Conservation (phyloP, 305 asterid species). For the Fraxinus baroniana region DNA sequence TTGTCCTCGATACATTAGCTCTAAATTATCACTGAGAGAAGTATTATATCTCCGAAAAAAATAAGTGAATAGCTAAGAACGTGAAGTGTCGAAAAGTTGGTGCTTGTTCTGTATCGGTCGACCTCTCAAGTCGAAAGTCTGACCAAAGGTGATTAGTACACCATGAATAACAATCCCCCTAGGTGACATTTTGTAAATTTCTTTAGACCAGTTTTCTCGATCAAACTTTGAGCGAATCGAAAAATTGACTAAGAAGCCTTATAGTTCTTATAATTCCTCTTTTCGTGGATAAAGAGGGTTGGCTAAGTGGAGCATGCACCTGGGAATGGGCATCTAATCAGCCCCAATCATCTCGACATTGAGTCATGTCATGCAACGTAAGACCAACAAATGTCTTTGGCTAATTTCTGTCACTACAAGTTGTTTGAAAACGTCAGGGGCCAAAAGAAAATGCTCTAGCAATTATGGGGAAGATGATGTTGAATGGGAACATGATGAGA, state of each 20-base stretch:
- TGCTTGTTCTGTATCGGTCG: background rate
- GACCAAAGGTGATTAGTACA: background rate
- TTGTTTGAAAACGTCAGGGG: background rate
- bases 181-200: background rate
- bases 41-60: background rate
- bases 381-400: background rate
- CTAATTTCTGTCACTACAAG: background rate
- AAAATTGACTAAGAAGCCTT: background rate
- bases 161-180: background rate
- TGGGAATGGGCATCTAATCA: slow-evolving; percentile 34
- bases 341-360: slow-evolving; percentile 19
- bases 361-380: slow-evolving; percentile 13
- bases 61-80: too few relatives aligned
- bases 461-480: background rate
- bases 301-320: slow-evolving; percentile 22
- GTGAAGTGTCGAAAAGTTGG: background rate
- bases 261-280: background rate
- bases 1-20: background rate
- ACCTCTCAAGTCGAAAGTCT: background rate
- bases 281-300: background rate
- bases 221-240: background rate
- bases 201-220: background rate
- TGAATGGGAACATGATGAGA: background rate
- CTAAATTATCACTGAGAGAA: background rate
- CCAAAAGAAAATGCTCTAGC: background rate